phyloP scores from a whole-genome alignment of 2,329 filamentous ascomycete species.

The Fusarium sp. region DNA sequence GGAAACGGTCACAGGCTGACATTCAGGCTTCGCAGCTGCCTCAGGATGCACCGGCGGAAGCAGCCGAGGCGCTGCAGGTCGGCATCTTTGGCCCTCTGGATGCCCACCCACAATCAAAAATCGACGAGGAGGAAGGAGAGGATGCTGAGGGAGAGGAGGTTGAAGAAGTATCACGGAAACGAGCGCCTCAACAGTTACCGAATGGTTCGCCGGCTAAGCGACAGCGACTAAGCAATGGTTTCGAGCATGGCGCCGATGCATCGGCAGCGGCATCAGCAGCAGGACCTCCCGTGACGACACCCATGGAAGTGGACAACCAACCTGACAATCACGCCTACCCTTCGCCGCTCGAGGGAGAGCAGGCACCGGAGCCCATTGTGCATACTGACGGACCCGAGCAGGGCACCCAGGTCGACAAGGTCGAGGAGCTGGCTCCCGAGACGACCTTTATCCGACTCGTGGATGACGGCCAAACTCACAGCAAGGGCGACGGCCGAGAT shows the following conservation, averaged over 20 bases:
- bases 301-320: conserved; percentile 71
- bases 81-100: conserved; percentile 70
- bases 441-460: conserved; percentile 72
- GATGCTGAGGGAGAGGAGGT: conserved; percentile 53
- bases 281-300: conserved; percentile 56
- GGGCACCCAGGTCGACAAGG: conserved; percentile 74
- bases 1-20: conserved; percentile 42
- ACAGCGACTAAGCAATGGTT: conserved; percentile 71
- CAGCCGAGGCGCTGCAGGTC: conserved; percentile 59
- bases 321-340: conserved; percentile 72
- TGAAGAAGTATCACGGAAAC: conserved; percentile 62
- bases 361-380: conserved; percentile 62
- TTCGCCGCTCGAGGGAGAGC: conserved; percentile 71
- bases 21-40: conserved; percentile 57
- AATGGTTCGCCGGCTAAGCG: conserved; percentile 71
- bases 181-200: conserved; percentile 59
- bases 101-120: conserved; percentile 57
- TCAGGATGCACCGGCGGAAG: conserved; percentile 60
- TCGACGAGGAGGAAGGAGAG: conserved; percentile 52
- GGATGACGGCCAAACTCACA: conserved; percentile 51
- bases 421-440: conserved; percentile 68
- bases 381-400: conserved; percentile 73
- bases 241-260: conserved; percentile 66
- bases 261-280: conserved; percentile 41
- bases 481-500: conserved; percentile 51